A percentile compares a stretch with the other conserved stretches of the same genome.
Conservation (phyloP, 2,329 filamentous ascomycete species). For the Aspergillus niger region DNA sequence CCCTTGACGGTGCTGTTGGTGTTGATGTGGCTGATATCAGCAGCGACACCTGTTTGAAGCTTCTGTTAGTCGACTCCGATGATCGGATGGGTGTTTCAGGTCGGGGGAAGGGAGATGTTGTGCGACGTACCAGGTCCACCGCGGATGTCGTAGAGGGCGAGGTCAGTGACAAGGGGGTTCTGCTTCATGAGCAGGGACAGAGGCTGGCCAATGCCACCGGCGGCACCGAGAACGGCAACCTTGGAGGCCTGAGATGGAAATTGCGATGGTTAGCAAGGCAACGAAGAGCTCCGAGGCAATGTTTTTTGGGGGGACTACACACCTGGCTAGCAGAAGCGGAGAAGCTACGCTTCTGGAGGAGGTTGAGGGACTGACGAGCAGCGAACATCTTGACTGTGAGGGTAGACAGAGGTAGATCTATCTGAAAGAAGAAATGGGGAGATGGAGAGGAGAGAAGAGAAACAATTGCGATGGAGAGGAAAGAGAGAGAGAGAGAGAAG, state of each 20-base stretch:
- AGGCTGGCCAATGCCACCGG: constrained; percentile 97
- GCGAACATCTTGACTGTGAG: constrained; percentile 68
- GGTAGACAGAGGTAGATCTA: constrained; percentile 18
- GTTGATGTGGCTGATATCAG: constrained; percentile 98
- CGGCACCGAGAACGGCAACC: constrained; percentile 94
- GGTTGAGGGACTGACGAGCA: constrained; percentile 56
- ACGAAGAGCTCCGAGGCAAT: constrained; percentile 15
- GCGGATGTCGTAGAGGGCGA: constrained; percentile 97
- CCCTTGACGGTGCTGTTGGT: constrained; percentile 94
- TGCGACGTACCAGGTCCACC: constrained; percentile 77
- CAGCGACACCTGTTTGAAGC: constrained; percentile 76
- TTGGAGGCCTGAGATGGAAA: constrained; percentile 73
- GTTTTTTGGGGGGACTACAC: constrained; percentile 37
- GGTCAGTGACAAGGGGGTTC: constrained; percentile 89
- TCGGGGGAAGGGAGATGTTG: not conserved
- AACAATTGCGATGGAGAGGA: constrained; percentile 3
- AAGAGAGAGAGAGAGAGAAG: constrained; percentile 8
- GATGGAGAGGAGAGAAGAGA: constrained; percentile 22
- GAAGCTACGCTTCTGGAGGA: constrained; percentile 75
- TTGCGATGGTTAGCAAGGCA: constrained; percentile 17
- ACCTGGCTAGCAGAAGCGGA: constrained; percentile 78
- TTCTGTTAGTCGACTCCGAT: constrained; percentile 13
- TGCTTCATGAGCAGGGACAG: constrained; percentile 98
- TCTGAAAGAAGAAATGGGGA: constrained; percentile 16
- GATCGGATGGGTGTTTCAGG: not conserved